A percentile compares a stretch with the other conserved stretches of the same genome.
Conservation (phyloP, 2,329 filamentous ascomycete species). For the Fusarium ramigenum region DNA sequence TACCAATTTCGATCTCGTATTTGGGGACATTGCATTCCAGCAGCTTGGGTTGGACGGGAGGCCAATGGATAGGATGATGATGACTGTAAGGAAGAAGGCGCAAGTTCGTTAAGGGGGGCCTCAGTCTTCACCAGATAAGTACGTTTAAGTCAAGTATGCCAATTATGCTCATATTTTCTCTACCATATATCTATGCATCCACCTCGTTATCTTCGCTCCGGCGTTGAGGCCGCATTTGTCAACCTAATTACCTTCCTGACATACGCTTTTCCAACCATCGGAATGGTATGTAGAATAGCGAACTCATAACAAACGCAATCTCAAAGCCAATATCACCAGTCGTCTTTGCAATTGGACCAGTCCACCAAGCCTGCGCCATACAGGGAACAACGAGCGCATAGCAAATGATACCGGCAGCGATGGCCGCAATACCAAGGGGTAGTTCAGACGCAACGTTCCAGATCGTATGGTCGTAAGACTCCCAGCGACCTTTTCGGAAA, state of each 20-base stretch:
- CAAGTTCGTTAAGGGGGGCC: too few species aligned
- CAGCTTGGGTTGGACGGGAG: slow-evolving; percentile 34
- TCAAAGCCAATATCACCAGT: slow-evolving; percentile 75
- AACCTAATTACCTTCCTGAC: slow-evolving; percentile 35
- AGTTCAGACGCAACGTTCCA: slow-evolving; percentile 59
- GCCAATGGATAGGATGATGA: slow-evolving; percentile 37
- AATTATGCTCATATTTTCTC: not conserved
- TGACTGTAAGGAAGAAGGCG: slow-evolving; percentile 23
- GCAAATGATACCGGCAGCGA: slow-evolving; percentile 56
- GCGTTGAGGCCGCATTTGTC: slow-evolving; percentile 9
- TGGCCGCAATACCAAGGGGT: slow-evolving; percentile 58
- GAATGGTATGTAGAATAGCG: slow-evolving; percentile 58
- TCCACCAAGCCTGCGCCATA: slow-evolving; percentile 70
- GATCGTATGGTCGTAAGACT: slow-evolving; percentile 56
- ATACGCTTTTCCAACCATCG: slow-evolving; percentile 56
- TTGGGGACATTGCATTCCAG: slow-evolving; percentile 39
- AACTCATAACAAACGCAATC: slow-evolving; percentile 64
- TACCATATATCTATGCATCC: slow-evolving; percentile 2
- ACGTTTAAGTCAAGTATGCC: not conserved
- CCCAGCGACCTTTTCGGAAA: slow-evolving; percentile 57
- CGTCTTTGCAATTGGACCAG: slow-evolving; percentile 65
- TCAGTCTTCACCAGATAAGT: not conserved
- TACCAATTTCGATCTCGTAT: slow-evolving; percentile 39
- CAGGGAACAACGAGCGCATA: slow-evolving; percentile 65
- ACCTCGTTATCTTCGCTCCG: slow-evolving; percentile 2